Conservation (phyloP, 345 rosid species). For the Populus simonii region DNA sequence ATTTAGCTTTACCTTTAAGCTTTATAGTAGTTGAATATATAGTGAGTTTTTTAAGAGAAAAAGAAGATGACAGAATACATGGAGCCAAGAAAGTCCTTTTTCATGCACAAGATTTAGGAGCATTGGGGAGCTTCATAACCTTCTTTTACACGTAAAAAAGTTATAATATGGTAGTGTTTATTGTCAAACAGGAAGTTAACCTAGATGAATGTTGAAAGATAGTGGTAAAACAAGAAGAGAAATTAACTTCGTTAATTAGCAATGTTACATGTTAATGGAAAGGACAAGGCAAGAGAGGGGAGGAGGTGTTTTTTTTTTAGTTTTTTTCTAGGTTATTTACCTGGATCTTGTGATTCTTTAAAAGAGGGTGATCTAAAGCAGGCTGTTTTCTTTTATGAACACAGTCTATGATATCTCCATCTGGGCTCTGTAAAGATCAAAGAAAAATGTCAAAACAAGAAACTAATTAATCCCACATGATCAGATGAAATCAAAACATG, state of each 20-base stretch:
- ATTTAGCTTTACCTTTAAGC: background rate
- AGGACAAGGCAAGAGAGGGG: background rate
- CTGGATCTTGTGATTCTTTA: slow-evolving; percentile 35
- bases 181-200: background rate
- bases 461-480: background rate
- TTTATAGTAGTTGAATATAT: background rate
- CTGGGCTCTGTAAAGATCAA: slow-evolving; percentile 28
- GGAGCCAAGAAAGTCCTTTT: slow-evolving; percentile 8
- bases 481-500: background rate
- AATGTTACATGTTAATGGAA: background rate
- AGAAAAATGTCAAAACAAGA: background rate
- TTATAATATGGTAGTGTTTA: background rate
- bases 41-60: background rate
- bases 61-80: background rate
- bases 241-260: background rate
- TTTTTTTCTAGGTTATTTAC: background rate
- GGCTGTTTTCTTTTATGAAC: slow-evolving; percentile 35
- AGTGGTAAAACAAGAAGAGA: background rate
- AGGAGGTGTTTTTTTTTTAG: background rate
- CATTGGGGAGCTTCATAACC: background rate
- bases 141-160: background rate
- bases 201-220: no score
- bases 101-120: background rate
- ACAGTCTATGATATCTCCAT: slow-evolving; percentile 36
- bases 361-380: slow-evolving; percentile 34